Conservation (phyloP, 176 grass and related monocot genomes). For the Pharus latifolius region DNA sequence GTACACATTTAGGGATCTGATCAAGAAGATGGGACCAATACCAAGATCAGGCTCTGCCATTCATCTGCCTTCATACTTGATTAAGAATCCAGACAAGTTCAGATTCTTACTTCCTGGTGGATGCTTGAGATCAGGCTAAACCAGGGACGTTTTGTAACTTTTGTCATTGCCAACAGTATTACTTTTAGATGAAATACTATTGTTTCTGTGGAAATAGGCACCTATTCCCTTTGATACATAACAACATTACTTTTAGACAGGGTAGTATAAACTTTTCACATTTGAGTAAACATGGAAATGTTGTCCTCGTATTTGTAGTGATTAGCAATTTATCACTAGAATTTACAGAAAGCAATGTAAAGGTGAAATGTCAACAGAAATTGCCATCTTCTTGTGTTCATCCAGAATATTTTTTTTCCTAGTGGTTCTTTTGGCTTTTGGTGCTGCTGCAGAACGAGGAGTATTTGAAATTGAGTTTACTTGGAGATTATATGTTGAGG, state of each 20-base stretch:
- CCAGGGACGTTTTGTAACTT: constrained; percentile 13
- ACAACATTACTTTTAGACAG: constrained; percentile 23
- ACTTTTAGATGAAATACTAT: constrained; percentile 31
- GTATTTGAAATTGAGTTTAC: no score
- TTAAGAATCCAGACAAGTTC: constrained; percentile 61
- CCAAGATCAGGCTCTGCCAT: constrained; percentile 60
- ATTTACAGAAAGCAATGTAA: constrained; percentile 8
- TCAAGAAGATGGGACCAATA: constrained; percentile 80
- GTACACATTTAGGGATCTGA: constrained; percentile 74
- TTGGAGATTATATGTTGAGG: background rate
- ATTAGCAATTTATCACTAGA: background rate
- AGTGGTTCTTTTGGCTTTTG: no score
- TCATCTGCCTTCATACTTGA: constrained; percentile 72
- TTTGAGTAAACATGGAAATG: background rate
- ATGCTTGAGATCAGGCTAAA: constrained; percentile 62
- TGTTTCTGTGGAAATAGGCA: constrained; percentile 5
- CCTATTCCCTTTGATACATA: background rate
- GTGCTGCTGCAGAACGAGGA: no score
- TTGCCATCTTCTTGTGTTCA: background rate
- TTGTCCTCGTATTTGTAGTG: background rate
- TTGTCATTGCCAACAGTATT: constrained; percentile 19
- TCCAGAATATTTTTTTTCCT: background rate
- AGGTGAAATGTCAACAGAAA: constrained; percentile 1
- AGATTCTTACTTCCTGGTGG: constrained; percentile 85
- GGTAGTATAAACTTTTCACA: background rate